Evolutionary conservation across 2,329 filamentous ascomycete species (phyloP).

Genomic region (Emmonsia crescens): DNA sequence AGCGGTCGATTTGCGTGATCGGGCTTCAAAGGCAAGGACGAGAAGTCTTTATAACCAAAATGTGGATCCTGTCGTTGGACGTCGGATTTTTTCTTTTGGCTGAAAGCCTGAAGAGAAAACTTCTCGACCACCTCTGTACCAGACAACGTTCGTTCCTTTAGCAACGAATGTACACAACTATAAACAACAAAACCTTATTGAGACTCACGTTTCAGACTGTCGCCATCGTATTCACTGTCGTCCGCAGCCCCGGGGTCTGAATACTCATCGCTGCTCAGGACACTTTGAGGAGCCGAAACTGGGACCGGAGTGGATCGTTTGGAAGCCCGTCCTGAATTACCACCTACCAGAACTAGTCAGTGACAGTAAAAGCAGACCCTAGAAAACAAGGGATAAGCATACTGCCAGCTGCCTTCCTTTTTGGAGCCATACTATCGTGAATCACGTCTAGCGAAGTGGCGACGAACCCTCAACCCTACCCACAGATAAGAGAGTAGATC

Average conservation of each 20-base stretch:
- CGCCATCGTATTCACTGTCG: slow-evolving; percentile 36
- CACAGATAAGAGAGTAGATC: not conserved
- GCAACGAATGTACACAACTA: not conserved
- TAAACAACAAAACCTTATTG: slow-evolving; percentile 10
- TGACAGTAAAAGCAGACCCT: not conserved
- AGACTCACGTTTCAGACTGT: slow-evolving; percentile 37
- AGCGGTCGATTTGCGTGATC: slow-evolving; percentile 84
- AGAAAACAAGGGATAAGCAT: slow-evolving; percentile 23
- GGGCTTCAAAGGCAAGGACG: slow-evolving; percentile 68
- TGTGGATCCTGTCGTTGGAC: slow-evolving; percentile 41
- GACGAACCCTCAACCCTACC: not conserved
- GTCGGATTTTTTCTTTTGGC: slow-evolving; percentile 34
- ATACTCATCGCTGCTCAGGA: slow-evolving; percentile 48
- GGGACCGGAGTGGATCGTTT: slow-evolving; percentile 40
- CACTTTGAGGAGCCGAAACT: slow-evolving; percentile 29
- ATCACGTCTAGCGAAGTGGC: not conserved
- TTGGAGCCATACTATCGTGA: slow-evolving; percentile 49
- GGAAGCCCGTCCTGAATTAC: slow-evolving; percentile 35
- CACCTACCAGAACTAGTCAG: slow-evolving; percentile 28
- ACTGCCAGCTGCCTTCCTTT: slow-evolving; percentile 56
- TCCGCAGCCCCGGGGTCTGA: slow-evolving; percentile 42
- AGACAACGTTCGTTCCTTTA: not conserved
- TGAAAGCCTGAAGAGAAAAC: slow-evolving; percentile 43
- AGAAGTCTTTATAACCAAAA: slow-evolving; percentile 63
- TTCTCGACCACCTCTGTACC: slow-evolving; percentile 39